Conservation (phyloP, 2,329 filamentous ascomycete species). For the Alternaria infectoria region DNA sequence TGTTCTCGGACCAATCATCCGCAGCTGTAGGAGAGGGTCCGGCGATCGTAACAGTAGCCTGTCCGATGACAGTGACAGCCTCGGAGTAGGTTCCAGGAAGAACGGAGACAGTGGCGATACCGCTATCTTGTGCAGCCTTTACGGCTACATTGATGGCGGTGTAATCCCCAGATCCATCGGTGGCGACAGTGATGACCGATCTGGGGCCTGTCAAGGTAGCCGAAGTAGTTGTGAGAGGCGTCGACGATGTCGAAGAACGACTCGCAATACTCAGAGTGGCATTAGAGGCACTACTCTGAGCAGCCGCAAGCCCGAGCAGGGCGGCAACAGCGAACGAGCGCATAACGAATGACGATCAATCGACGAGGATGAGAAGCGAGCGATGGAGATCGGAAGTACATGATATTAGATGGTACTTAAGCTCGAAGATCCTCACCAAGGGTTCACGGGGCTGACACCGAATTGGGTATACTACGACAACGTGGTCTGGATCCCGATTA, state of each 20-base stretch:
- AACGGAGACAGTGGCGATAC: slow-evolving; percentile 53
- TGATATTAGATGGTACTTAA: slow-evolving; percentile 3
- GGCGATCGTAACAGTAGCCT: slow-evolving; percentile 52
- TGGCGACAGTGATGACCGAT: slow-evolving; percentile 52
- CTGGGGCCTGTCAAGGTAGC: slow-evolving; percentile 6
- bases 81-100: slow-evolving; percentile 56
- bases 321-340: slow-evolving; percentile 13
- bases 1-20: slow-evolving; percentile 47
- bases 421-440: slow-evolving; percentile 14
- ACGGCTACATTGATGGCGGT: slow-evolving; percentile 55
- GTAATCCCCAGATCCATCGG: slow-evolving; percentile 54
- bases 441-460: slow-evolving; percentile 7
- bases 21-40: slow-evolving; percentile 36
- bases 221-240: background rate
- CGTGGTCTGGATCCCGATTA: slow-evolving; percentile 3
- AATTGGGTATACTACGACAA: slow-evolving; percentile 1
- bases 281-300: slow-evolving; percentile 20
- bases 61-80: slow-evolving; percentile 49
- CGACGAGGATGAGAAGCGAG: background rate
- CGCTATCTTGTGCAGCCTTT: slow-evolving; percentile 51
- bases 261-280: background rate
- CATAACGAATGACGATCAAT: slow-evolving; percentile 17
- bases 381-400: background rate
- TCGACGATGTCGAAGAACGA: slow-evolving; percentile 1
- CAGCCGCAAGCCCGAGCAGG: slow-evolving; percentile 19